These are phyloP conservation scores for Tagetes patula DNA, from an alignment of 129 eudicot genomes.

Conservation along the genomic window DNA sequence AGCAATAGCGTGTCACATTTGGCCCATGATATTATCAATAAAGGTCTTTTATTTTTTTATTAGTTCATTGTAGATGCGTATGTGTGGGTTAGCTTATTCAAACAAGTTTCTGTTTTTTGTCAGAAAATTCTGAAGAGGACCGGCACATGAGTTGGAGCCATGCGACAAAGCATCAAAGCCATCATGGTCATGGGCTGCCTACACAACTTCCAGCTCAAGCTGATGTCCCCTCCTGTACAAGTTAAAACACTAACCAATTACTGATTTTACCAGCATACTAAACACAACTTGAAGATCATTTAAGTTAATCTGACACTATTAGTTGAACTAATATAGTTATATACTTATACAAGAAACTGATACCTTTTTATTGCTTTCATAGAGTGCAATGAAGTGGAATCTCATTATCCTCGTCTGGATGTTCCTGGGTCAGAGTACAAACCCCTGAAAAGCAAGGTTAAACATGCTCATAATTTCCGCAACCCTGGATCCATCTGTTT, in stretches of 20 bases:
- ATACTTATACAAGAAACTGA: slow-evolving; percentile 2
- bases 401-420: slow-evolving; percentile 74
- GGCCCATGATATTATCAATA: slow-evolving; percentile 63
- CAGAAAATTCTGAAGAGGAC: slow-evolving; percentile 61
- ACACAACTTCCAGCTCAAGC: slow-evolving; percentile 85
- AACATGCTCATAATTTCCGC: not conserved
- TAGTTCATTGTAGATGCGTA: not conserved
- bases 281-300: slow-evolving; percentile 1
- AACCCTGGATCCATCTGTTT: not conserved
- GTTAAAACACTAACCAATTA: slow-evolving; percentile 37
- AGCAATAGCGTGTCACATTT: slow-evolving; percentile 50
- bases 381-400: slow-evolving; percentile 62
- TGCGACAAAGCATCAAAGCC: slow-evolving; percentile 41
- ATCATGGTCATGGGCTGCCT: slow-evolving; percentile 50
- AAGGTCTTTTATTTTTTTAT: slow-evolving; percentile 43
- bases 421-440: slow-evolving; percentile 86
- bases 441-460: slow-evolving; percentile 66
- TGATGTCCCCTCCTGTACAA: slow-evolving; percentile 84
- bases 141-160: slow-evolving; percentile 56
- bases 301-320: not conserved
- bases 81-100: slow-evolving; percentile 14
- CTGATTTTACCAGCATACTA: not conserved
- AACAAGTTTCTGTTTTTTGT: not conserved
- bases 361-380: slow-evolving; percentile 21
- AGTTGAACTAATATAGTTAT: not conserved